These are phyloP conservation scores for Populus euphratica DNA, from an alignment of 345 rosid species.

Conservation along the genomic window DNA sequence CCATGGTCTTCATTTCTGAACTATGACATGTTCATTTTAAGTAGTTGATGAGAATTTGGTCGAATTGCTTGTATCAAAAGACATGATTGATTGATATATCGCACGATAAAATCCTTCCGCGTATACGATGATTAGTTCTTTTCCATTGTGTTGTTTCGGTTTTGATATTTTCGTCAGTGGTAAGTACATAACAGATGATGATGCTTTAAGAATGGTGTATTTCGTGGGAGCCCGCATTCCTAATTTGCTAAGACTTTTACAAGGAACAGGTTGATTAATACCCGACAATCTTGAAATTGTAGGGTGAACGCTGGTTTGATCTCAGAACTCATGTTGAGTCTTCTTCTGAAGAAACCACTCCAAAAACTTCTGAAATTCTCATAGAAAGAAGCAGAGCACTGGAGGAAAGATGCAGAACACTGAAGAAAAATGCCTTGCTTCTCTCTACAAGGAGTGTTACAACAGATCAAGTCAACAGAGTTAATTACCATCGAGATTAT, in stretches of 20 bases:
- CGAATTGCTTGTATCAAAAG: background rate
- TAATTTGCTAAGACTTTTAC: background rate
- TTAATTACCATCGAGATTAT: constrained; percentile 17
- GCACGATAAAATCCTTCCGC: background rate
- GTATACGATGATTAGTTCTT: background rate
- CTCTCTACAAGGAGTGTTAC: constrained; percentile 19
- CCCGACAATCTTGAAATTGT: constrained; percentile 9
- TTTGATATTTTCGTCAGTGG: background rate
- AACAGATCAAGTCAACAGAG: constrained; percentile 8
- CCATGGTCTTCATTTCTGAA: background rate
- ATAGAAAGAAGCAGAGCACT: constrained; percentile 15
- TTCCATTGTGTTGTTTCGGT: background rate
- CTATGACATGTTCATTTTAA: background rate
- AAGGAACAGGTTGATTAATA: background rate
- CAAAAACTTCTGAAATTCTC: constrained; percentile 4
- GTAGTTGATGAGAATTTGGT: background rate
- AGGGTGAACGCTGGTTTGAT: constrained; percentile 33
- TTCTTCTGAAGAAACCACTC: background rate
- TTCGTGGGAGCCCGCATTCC: background rate
- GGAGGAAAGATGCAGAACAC: constrained; percentile 12
- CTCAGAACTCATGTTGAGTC: background rate
- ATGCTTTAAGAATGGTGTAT: background rate
- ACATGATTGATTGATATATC: background rate
- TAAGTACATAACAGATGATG: background rate
- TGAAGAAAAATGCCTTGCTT: constrained; percentile 18